These are phyloP conservation scores for Nidula microcarpa DNA, from an alignment of 768 basidiomycete species.

Conservation along the genomic window DNA sequence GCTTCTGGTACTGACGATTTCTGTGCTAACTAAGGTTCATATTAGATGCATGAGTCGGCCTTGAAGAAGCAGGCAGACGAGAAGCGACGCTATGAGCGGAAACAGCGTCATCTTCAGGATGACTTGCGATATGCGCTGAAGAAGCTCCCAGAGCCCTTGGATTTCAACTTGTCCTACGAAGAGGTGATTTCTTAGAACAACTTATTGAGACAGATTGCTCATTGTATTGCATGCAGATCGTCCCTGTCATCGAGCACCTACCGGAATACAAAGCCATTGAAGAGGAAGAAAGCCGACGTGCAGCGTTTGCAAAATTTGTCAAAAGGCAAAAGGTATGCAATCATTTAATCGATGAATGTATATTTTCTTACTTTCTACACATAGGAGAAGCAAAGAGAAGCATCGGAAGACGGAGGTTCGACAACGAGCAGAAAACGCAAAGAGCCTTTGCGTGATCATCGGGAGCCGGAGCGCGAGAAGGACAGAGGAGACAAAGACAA, in stretches of 20 bases:
- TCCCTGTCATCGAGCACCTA: conserved; percentile 77
- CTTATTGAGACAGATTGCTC: not conserved
- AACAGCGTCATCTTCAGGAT: conserved; percentile 85
- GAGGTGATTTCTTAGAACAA: conserved; percentile 52
- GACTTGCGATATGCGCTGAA: conserved; percentile 94
- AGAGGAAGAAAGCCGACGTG: conserved; percentile 78
- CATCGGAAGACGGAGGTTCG: conserved; percentile 83
- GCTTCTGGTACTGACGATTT: not conserved
- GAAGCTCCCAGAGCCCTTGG: conserved; percentile 81
- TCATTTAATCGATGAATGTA: not conserved
- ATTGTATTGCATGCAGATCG: conserved; percentile 37
- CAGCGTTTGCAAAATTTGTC: conserved; percentile 85
- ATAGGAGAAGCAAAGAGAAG: conserved; percentile 79
- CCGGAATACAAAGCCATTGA: conserved; percentile 86
- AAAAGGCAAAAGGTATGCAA: conserved; percentile 80
- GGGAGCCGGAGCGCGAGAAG: conserved; percentile 44
- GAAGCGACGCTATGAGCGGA: conserved; percentile 80
- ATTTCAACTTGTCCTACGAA: conserved; percentile 74
- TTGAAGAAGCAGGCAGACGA: conserved; percentile 81
- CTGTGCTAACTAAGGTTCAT: conserved; percentile 2
- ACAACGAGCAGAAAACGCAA: conserved; percentile 79
- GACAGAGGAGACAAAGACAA: conserved; percentile 37
- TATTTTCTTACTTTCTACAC: conserved; percentile 1
- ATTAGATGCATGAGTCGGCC: conserved; percentile 69
- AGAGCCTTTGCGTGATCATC: conserved; percentile 57